Evolutionary conservation across 768 basidiomycete genomes (phyloP).

Genomic region (Macrolepiota albuminosa): DNA sequence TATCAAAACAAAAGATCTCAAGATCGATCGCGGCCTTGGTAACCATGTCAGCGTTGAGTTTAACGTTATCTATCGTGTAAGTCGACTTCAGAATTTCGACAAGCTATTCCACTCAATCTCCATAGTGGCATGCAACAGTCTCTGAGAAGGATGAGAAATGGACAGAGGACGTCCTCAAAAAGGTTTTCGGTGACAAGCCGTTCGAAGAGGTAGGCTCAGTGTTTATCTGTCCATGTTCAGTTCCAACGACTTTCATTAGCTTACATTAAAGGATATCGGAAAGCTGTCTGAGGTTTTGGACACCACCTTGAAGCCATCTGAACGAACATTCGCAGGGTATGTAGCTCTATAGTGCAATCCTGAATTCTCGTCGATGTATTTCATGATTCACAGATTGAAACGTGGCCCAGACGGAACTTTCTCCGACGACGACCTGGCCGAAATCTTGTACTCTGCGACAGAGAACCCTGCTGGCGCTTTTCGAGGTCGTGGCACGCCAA

Average conservation of each 20-base stretch:
- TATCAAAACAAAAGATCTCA: constrained; percentile 30
- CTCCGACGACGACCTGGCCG: constrained; percentile 46
- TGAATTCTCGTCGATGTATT: background rate
- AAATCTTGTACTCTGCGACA: constrained; percentile 41
- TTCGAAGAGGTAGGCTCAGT: constrained; percentile 25
- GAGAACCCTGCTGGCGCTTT: constrained; percentile 41
- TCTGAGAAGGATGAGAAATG: constrained; percentile 46
- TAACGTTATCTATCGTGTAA: constrained; percentile 43
- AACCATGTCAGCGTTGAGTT: constrained; percentile 70
- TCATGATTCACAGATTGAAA: constrained; percentile 27
- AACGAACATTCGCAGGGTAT: constrained; percentile 46
- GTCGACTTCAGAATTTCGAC: background rate
- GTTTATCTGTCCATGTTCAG: background rate
- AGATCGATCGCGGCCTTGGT: constrained; percentile 48
- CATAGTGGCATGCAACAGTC: constrained; percentile 56
- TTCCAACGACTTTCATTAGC: constrained; percentile 5
- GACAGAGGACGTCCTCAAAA: constrained; percentile 42
- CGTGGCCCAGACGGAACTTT: constrained; percentile 47
- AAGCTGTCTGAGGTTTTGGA: constrained; percentile 16
- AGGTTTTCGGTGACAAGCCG: constrained; percentile 33
- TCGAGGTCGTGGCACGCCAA: constrained; percentile 43
- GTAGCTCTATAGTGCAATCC: constrained; percentile 5
- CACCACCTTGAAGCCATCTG: constrained; percentile 20
- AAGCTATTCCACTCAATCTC: background rate
- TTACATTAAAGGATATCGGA: constrained; percentile 23